A percentile compares a stretch with the other conserved stretches of the same genome.
These are phyloP conservation scores for Vigna hirtella DNA, from an alignment of 306 rosid genomes.

Conservation along the genomic window DNA sequence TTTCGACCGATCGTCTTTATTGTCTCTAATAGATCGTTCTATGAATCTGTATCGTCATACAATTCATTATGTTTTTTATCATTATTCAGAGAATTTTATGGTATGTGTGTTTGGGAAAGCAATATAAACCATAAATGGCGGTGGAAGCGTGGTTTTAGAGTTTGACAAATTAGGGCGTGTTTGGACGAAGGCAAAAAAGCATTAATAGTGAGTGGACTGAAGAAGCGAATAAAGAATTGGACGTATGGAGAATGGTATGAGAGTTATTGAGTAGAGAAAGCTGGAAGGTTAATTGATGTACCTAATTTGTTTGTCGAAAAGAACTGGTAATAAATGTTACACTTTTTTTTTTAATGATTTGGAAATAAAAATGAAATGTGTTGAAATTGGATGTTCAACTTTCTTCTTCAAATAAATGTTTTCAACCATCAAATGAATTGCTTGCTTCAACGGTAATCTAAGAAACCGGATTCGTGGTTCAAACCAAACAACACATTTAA, in stretches of 20 bases:
- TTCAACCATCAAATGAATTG: conserved; percentile 38
- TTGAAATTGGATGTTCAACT: conserved; percentile 10
- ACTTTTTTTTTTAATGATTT: background rate
- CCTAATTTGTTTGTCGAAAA: conserved; percentile 26
- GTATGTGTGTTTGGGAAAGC: background rate
- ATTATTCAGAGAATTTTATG: background rate
- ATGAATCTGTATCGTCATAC: no score
- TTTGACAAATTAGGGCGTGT: conserved; percentile 25
- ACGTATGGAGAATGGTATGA: background rate
- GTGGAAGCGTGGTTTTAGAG: background rate
- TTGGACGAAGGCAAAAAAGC: conserved; percentile 26
- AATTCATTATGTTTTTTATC: no score
- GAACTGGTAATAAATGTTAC: conserved; percentile 20
- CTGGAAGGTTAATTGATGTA: conserved; percentile 13
- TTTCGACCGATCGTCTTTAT: accelerated
- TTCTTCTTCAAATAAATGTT: conserved; percentile 36
- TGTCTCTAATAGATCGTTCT: no score
- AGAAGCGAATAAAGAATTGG: background rate
- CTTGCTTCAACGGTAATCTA: conserved; percentile 27
- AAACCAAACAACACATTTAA: background rate
- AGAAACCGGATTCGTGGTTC: conserved; percentile 32
- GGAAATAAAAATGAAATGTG: background rate
- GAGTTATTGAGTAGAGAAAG: conserved; percentile 3
- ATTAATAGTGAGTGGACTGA: conserved; percentile 34
- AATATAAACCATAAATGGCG: background rate